Conservation (phyloP, 345 rosid species). For the Brassica cretica region DNA sequence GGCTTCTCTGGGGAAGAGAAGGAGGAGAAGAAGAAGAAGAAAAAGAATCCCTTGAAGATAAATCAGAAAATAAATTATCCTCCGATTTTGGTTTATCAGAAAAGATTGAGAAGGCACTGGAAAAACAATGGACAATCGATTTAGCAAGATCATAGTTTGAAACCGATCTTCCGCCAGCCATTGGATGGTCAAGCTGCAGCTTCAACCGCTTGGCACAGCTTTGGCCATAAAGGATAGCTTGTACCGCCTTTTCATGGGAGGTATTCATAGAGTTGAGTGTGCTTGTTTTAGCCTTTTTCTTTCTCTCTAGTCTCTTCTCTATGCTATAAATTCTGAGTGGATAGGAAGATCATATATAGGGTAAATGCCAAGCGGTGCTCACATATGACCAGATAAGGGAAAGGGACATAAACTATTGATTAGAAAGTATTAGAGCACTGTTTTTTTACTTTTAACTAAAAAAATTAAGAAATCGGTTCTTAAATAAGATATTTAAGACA, state of each 20-base stretch:
- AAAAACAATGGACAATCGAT: constrained; percentile 27
- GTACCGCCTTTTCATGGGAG: constrained; percentile 14
- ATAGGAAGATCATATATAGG: constrained; percentile 7
- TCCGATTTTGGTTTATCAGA: constrained; percentile 5
- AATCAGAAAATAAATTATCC: background rate
- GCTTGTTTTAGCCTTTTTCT: background rate
- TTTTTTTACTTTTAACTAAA: no score
- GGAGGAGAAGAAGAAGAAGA: constrained; percentile 7
- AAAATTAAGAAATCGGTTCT: no score
- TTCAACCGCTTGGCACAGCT: constrained; percentile 33
- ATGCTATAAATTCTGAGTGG: background rate
- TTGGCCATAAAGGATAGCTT: constrained; percentile 33
- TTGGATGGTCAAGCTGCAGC: constrained; percentile 21
- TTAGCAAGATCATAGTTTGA: constrained; percentile 31
- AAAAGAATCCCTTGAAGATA: constrained; percentile 19
- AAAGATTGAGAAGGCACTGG: constrained; percentile 25
- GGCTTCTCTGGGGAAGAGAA: background rate
- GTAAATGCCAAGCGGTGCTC: background rate
- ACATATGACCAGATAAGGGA: background rate
- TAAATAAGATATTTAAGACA: no score
- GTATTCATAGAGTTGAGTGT: constrained; percentile 20
- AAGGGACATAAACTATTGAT: background rate
- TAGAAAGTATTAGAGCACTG: background rate
- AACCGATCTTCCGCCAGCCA: constrained; percentile 4
- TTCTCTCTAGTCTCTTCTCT: constrained; percentile 2